Conservation (phyloP, 2,329 filamentous ascomycete genomes). For the Graphiopsis chlorocephala region DNA sequence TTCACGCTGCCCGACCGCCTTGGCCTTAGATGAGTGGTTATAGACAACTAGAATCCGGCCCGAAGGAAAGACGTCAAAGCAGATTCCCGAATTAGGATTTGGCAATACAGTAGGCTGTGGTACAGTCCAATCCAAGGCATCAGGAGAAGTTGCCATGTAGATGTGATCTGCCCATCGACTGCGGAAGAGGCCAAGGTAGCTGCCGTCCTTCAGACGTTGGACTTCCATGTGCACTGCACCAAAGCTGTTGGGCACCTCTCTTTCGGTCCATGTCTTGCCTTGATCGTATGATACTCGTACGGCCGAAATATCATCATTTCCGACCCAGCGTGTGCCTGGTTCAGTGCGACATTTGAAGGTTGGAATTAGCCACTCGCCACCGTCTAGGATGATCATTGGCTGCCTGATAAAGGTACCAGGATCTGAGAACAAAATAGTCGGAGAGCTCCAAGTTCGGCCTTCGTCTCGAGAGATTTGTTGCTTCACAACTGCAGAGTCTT, state of each 20-base stretch:
- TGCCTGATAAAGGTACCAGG: slow-evolving; percentile 21
- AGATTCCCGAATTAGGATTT: slow-evolving; percentile 21
- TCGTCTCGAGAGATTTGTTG: slow-evolving; percentile 16
- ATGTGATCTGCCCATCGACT: slow-evolving; percentile 15
- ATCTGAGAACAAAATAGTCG: slow-evolving; percentile 17
- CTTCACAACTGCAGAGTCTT: slow-evolving; percentile 21
- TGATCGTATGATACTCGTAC: slow-evolving; percentile 19
- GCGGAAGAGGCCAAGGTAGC: slow-evolving; percentile 11
- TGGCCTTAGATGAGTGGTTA: slow-evolving; percentile 4
- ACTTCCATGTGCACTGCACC: slow-evolving; percentile 22
- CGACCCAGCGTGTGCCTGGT: slow-evolving; percentile 19
- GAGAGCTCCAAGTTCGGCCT: slow-evolving; percentile 15
- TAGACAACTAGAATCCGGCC: slow-evolving; percentile 9
- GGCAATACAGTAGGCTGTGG: slow-evolving; percentile 14
- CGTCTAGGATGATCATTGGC: slow-evolving; percentile 18
- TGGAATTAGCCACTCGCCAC: slow-evolving; percentile 19
- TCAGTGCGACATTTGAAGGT: slow-evolving; percentile 21
- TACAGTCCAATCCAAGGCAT: slow-evolving; percentile 20
- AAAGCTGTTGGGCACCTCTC: slow-evolving; percentile 20
- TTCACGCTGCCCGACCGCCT: slow-evolving; percentile 13
- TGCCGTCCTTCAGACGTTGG: slow-evolving; percentile 13
- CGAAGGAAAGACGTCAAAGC: slow-evolving; percentile 19
- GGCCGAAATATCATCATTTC: slow-evolving; percentile 22
- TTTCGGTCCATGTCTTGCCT: slow-evolving; percentile 19
- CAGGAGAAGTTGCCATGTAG: slow-evolving; percentile 14